phyloP scores from a whole-genome alignment of 208 protist species.

The Trypanosoma brucei region DNA sequence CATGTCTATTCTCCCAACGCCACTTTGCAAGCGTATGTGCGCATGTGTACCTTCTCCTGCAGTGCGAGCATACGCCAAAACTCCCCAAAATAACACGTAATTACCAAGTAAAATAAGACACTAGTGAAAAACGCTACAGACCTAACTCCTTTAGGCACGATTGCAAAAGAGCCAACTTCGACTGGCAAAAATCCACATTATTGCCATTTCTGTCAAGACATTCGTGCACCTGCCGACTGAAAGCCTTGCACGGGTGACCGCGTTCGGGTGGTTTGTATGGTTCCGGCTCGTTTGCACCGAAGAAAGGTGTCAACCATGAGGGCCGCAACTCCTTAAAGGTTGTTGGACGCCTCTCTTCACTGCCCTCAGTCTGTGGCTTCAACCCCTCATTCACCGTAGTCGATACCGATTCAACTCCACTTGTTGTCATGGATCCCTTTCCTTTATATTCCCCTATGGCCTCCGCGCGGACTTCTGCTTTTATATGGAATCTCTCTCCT shows the following conservation, averaged over 20 bases:
- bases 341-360: conserved; percentile 11
- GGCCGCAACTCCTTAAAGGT: conserved; percentile 43
- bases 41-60: too few species aligned
- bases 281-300: conserved; percentile 65
- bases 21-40: too few species aligned
- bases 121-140: conserved; percentile 18
- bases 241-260: conserved; percentile 55
- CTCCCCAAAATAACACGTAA: too few species aligned
- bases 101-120: too few species aligned
- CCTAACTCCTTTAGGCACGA: conserved; percentile 71
- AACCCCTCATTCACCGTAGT: too few species aligned
- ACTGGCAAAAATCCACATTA: conserved; percentile 65
- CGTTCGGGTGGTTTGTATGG: conserved; percentile 16
- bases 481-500: too few species aligned
- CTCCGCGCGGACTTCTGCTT: too few species aligned
- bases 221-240: conserved; percentile 54
- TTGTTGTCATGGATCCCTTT: too few species aligned
- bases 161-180: conserved; percentile 52
- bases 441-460: too few species aligned
- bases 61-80: too few species aligned
- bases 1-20: too few species aligned
- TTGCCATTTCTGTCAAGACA: conserved; percentile 62
- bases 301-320: conserved; percentile 71
- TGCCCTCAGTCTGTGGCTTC: conserved; percentile 7
- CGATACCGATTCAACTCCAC: too few species aligned